Evolutionary conservation across 2,329 filamentous ascomycete genomes (phyloP).

Genomic region (Colletotrichum liaoningense): DNA sequence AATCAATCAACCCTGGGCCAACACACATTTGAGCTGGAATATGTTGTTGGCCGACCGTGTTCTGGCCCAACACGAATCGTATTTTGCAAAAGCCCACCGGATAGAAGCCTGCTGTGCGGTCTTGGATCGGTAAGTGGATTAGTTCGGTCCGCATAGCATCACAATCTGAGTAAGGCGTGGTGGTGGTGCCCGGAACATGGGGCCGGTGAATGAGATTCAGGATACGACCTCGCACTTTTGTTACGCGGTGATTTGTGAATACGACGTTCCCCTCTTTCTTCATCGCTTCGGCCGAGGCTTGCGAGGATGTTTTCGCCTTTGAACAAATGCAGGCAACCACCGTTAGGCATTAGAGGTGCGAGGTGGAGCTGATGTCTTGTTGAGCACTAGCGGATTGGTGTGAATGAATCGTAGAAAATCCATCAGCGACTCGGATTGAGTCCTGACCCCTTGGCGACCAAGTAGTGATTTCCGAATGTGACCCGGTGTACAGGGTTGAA

Average conservation of each 20-base stretch:
- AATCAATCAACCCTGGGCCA: not conserved
- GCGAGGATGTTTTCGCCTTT: too few species aligned
- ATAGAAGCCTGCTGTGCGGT: not conserved
- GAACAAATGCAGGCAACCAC: not conserved
- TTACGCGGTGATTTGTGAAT: not conserved
- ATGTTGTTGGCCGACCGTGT: not conserved
- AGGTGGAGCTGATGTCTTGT: not conserved
- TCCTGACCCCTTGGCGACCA: constrained; percentile 1
- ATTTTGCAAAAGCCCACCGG: not conserved
- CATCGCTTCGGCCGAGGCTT: too few species aligned
- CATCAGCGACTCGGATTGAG: constrained; percentile 5
- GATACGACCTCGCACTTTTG: not conserved
- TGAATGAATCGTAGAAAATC: not conserved
- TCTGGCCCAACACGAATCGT: not conserved
- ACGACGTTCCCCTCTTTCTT: not conserved
- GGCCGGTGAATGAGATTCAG: not conserved
- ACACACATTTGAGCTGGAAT: not conserved
- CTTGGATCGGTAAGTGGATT: not conserved
- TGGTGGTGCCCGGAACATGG: not conserved
- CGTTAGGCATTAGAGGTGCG: too few species aligned
- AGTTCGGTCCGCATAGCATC: not conserved
- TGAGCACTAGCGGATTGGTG: not conserved
- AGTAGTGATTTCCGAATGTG: constrained; percentile 12
- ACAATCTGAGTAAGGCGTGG: constrained; percentile 2
- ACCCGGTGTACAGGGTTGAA: not conserved